phyloP scores from a whole-genome alignment of 495 filamentous ascomycete species.

The Diplogelasinospora grovesii region DNA sequence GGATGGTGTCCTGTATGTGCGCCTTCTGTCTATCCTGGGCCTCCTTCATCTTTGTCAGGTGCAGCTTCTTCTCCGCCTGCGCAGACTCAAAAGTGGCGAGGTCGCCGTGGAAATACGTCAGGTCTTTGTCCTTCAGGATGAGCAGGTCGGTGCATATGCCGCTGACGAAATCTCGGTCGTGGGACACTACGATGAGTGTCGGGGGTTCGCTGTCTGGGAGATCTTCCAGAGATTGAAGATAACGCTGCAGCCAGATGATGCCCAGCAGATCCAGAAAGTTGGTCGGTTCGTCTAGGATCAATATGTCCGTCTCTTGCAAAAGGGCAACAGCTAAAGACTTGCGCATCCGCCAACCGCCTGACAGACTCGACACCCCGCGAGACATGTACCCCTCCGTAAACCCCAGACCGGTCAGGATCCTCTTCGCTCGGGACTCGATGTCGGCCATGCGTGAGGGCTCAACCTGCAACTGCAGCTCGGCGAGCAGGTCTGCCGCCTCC shows the following conservation, averaged over 20 bases:
- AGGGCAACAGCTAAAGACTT: slow-evolving; percentile 60
- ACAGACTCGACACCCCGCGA: slow-evolving; percentile 55
- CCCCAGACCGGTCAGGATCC: slow-evolving; percentile 61
- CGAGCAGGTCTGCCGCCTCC: slow-evolving; percentile 54
- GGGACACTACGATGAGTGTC: slow-evolving; percentile 67
- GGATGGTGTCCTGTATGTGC: slow-evolving; percentile 70
- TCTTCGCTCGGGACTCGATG: slow-evolving; percentile 53
- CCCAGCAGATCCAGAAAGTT: slow-evolving; percentile 77
- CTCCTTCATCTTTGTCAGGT: slow-evolving; percentile 68
- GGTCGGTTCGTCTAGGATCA: slow-evolving; percentile 83
- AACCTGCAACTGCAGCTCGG: slow-evolving; percentile 53
- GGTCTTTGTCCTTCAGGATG: slow-evolving; percentile 59
- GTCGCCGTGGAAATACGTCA: slow-evolving; percentile 65
- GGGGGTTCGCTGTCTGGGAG: slow-evolving; percentile 23
- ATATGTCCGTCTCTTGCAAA: slow-evolving; percentile 63
- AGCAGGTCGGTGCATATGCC: slow-evolving; percentile 69
- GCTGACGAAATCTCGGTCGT: slow-evolving; percentile 71
- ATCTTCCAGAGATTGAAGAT: slow-evolving; percentile 48
- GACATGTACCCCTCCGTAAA: slow-evolving; percentile 56
- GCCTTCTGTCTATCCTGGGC: slow-evolving; percentile 68
- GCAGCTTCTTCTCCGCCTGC: slow-evolving; percentile 55
- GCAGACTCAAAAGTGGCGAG: slow-evolving; percentile 61
- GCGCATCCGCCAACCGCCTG: slow-evolving; percentile 76
- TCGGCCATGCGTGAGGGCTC: slow-evolving; percentile 47
- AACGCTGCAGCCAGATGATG: slow-evolving; percentile 76